phyloP scores from a whole-genome alignment of 305 asterid genomes.

The Lippia alba region DNA sequence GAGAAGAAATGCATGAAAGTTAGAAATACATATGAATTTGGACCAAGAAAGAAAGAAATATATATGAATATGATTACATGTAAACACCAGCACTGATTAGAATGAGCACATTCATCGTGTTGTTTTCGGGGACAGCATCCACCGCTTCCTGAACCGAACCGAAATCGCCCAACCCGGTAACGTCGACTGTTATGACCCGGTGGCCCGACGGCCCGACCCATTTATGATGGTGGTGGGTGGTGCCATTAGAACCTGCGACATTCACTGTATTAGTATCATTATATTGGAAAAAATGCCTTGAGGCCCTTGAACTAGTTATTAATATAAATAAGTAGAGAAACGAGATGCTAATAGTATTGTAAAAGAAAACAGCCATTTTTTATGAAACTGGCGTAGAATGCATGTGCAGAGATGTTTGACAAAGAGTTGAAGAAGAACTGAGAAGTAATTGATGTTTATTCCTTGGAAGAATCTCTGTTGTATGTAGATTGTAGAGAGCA shows the following conservation, averaged over 20 bases:
- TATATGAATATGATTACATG: slow-evolving; percentile 46
- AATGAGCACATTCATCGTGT: slow-evolving; percentile 66
- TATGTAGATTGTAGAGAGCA: slow-evolving; percentile 12
- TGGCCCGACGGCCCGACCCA: slow-evolving; percentile 80
- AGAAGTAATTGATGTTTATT: neutral
- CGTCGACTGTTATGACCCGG: slow-evolving; percentile 67
- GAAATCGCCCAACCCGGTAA: slow-evolving; percentile 62
- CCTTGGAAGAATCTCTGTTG: neutral
- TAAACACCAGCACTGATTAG: slow-evolving; percentile 70
- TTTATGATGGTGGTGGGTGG: slow-evolving; percentile 38
- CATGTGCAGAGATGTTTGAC: slow-evolving; percentile 35
- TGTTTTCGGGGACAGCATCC: slow-evolving; percentile 63
- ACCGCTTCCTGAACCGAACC: slow-evolving; percentile 77
- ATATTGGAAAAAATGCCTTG: neutral
- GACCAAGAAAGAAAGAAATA: too few relatives aligned
- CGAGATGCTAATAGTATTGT: neutral
- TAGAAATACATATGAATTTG: too few relatives aligned
- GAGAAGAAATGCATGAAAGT: too few relatives aligned
- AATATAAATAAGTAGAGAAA: neutral
- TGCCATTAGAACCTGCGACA: slow-evolving; percentile 14
- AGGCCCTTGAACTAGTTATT: neutral
- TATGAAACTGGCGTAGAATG: slow-evolving; percentile 20
- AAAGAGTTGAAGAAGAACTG: slow-evolving; percentile 8
- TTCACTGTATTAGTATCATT: neutral
- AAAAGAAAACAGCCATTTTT: slow-evolving; percentile 33